These are phyloP conservation scores for Spinellus fusiger DNA, from an alignment of 192 early-diverging fungal genomes.

Conservation along the genomic window DNA sequence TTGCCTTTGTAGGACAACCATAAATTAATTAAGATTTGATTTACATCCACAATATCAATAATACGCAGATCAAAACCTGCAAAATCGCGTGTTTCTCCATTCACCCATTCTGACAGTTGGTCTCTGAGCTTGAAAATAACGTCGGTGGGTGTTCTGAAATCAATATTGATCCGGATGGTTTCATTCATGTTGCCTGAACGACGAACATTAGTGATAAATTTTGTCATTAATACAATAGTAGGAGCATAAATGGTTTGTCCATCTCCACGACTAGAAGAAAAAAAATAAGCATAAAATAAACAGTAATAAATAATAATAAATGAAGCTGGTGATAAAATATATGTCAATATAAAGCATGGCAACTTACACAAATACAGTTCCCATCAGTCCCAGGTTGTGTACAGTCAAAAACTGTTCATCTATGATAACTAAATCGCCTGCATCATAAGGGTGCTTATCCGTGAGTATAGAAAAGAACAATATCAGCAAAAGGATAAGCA, in stretches of 20 bases:
- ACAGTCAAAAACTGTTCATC: slow-evolving; percentile 61
- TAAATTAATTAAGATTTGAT: slow-evolving; percentile 56
- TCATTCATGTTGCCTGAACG: slow-evolving; percentile 55
- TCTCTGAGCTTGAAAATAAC: slow-evolving; percentile 55
- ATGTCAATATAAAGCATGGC: too few species aligned
- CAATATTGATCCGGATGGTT: slow-evolving; percentile 50
- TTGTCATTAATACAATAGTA: slow-evolving; percentile 55
- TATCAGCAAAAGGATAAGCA: background rate
- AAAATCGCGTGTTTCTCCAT: slow-evolving; percentile 53
- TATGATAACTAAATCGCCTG: slow-evolving; percentile 73
- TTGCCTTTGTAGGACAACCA: slow-evolving; percentile 69
- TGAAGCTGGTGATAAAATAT: too few species aligned
- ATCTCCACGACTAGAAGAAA: slow-evolving; percentile 48
- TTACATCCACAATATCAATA: slow-evolving; percentile 49
- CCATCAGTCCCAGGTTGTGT: slow-evolving; percentile 68
- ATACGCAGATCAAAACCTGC: slow-evolving; percentile 52
- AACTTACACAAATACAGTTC: slow-evolving; percentile 63
- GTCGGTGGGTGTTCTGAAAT: slow-evolving; percentile 60
- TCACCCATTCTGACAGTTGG: slow-evolving; percentile 51
- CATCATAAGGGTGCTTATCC: slow-evolving; percentile 51
- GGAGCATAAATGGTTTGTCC: slow-evolving; percentile 75
- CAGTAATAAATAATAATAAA: background rate
- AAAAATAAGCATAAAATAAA: background rate
- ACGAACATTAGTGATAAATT: slow-evolving; percentile 68
- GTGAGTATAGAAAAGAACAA: background rate